Evolutionary conservation across 2,329 filamentous ascomycete species (phyloP).

Genomic region (Fusarium sp.): DNA sequence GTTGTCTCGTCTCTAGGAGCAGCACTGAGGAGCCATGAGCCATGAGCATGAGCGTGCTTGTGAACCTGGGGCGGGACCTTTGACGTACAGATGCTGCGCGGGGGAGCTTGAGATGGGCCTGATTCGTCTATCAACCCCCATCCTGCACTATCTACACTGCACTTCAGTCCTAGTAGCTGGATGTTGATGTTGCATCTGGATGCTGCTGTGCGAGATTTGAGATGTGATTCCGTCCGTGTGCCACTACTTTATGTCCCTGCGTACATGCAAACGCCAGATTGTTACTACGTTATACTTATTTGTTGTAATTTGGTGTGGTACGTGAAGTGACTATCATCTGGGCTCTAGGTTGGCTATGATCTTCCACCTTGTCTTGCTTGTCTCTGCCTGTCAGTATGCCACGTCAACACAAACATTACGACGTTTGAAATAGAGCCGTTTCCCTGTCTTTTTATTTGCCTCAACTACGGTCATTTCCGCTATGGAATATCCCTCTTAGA

Average conservation of each 20-base stretch:
- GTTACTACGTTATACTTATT: slow-evolving; percentile 2
- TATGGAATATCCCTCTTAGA: slow-evolving; percentile 19
- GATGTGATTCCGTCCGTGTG: slow-evolving; percentile 27
- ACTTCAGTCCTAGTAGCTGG: slow-evolving; percentile 37
- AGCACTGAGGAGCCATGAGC: slow-evolving; percentile 25
- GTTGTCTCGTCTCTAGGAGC: slow-evolving; percentile 25
- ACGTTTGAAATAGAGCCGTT: slow-evolving; percentile 20
- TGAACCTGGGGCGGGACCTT: slow-evolving; percentile 33
- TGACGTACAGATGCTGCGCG: slow-evolving; percentile 47
- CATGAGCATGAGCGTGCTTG: slow-evolving; percentile 12
- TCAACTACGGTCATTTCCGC: slow-evolving; percentile 17
- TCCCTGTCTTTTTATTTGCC: slow-evolving; percentile 32
- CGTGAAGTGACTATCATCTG: slow-evolving; percentile 3
- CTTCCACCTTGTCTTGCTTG: slow-evolving; percentile 9
- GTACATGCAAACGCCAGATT: slow-evolving; percentile 20
- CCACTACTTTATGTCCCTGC: slow-evolving; percentile 28
- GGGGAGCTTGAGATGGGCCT: slow-evolving; percentile 36
- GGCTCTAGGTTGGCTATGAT: slow-evolving; percentile 24
- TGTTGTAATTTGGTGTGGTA: slow-evolving; percentile 16
- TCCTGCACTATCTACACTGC: slow-evolving; percentile 16
- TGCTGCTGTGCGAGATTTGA: slow-evolving; percentile 31
- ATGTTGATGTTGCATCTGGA: slow-evolving; percentile 37
- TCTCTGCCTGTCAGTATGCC: slow-evolving; percentile 15
- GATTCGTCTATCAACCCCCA: slow-evolving; percentile 41
- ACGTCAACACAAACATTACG: slow-evolving; percentile 21